Evolutionary conservation across 371 early-diverging fungal species (phyloP), one percentile per base, ranked within the genome.

Genomic region (Rhizomucor miehei): DNA sequence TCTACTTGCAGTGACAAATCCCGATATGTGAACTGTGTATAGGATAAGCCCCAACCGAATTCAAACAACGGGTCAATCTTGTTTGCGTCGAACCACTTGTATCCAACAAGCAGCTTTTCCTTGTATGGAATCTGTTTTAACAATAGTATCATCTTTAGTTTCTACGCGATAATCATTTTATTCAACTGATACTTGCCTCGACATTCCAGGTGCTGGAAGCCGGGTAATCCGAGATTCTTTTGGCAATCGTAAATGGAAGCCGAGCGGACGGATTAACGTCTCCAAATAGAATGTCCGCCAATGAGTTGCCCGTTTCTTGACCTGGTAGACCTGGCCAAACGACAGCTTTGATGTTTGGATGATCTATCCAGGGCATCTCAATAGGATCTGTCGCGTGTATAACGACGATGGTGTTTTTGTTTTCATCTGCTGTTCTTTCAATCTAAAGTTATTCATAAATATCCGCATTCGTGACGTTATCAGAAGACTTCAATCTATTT

Each of bases 11-110:
- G 44, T 14, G 52, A 40, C 24, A 57, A 25, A 0, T 56, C 19
- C 38, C 53, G 48, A 58, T 82, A 82, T 10, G 48, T 45, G 52
- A 85, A 85, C 2, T 43, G 60, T 14, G 80, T 78, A 66, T 82
- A 85, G 0, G 80, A 79, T 23, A 85, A 56, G 37, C 85, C 85
- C 51, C 60, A 69, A 12, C 82, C 85, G 41, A 85, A 85, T 17
- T 62, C 60, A 62, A 75, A 79, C 34, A 75, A 51, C 34, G 83
- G 82, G 9, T 61, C 58, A 54, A 80, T 77, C 44, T 65, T 55
- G 17, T 67, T 55, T 48, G 65, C 64, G 25, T 83, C 77, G 57
- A 66, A 66, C 54, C 64, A 67, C 12, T 75, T 64, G 65, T 85
- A 79, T 45, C 77, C 85, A 44, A 80, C 62, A 19, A 67, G 59